These are phyloP conservation scores for Phytophthora sp. DNA, from an alignment of 352 stramenopile genomes.

Conservation along the genomic window DNA sequence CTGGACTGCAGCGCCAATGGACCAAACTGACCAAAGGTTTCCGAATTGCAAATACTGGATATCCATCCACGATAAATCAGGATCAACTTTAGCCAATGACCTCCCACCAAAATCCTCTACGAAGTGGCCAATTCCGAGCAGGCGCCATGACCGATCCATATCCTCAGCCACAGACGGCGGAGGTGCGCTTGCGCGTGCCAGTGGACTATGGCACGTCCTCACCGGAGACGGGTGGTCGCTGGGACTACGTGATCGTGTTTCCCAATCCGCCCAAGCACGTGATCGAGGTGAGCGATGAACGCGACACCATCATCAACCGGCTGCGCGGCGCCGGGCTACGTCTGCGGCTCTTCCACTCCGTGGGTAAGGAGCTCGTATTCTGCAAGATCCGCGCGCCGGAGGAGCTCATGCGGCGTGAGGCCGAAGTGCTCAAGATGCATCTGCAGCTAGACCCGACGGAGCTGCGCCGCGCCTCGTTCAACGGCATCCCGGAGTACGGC, in stretches of 20 bases:
- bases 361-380: slow-evolving; percentile 72
- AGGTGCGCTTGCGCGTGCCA: slow-evolving; percentile 41
- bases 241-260: slow-evolving; percentile 90
- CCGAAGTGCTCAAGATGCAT: slow-evolving; percentile 77
- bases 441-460: slow-evolving; percentile 72
- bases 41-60: background rate
- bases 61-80: slow-evolving; percentile 14
- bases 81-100: background rate
- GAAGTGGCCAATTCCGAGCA: slow-evolving; percentile 6
- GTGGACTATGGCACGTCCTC: slow-evolving; percentile 59
- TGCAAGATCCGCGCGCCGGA: slow-evolving; percentile 84
- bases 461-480: slow-evolving; percentile 66
- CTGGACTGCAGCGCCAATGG: no score
- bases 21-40: background rate
- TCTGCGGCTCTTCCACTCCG: slow-evolving; percentile 79
- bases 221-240: slow-evolving; percentile 45
- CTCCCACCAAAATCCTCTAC: slow-evolving; percentile 5
- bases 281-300: slow-evolving; percentile 65
- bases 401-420: slow-evolving; percentile 72
- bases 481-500: slow-evolving; percentile 69
- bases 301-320: slow-evolving; percentile 80
- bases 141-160: slow-evolving; percentile 38
- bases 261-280: slow-evolving; percentile 71
- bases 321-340: slow-evolving; percentile 67
- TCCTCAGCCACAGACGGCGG: slow-evolving; percentile 42